Base-by-base conservation (phyloP, 1,284 basidiomycete genomes). In the Melanopsichium pennsylvanicum region DNA sequence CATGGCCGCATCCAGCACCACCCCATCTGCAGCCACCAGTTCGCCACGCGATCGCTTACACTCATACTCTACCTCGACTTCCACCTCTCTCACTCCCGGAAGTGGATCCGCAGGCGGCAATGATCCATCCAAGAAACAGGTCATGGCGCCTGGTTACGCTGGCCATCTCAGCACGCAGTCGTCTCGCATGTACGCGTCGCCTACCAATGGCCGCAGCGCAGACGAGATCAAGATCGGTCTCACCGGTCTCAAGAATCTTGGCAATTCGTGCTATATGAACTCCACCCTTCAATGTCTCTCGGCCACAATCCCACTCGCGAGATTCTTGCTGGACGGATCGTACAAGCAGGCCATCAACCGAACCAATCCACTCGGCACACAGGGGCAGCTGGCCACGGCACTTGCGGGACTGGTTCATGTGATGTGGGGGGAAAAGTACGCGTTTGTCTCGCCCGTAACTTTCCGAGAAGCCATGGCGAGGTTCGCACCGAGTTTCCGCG, bases 311-410 rank as follows among this genome's bases (percentile, higher is more conserved):
- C 68, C 76, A 5, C 56, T 81, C 8, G 64, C 79, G 21, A 46
- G 72, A 5, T 80, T 76, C 42, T 34, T 81, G 49, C 63, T 81
- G 7, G 78, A 78, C 37, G 90, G 91, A 2, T 86, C 89, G 32
- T 97, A 92, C 88, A 90, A 88, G 81, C 86, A 82, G 67, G 91
- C 91, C 3, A 88, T 99, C 75, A 98, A 99, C 80, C 87, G 87
- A 79, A 81, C 88, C 47, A 97, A 98, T 81, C 87, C 89, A 1
- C 82, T 97, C 42, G 94, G 95, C 2, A 93, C 92, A 0, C 90
- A 93, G 76, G 96, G 96, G 1, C 86, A 86, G 26, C 83, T 98
- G 13, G 91, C 92, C 1, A 84, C 85, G 23, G 89, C 92, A 5
- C 95, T 97, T 79, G 90, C 93, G 2, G 86, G 86, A 64, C 85